Evolutionary conservation across 148 eudicot species (phyloP), one percentile per base, ranked within the genome.

Genomic region (Tetragonia tetragonoides): DNA sequence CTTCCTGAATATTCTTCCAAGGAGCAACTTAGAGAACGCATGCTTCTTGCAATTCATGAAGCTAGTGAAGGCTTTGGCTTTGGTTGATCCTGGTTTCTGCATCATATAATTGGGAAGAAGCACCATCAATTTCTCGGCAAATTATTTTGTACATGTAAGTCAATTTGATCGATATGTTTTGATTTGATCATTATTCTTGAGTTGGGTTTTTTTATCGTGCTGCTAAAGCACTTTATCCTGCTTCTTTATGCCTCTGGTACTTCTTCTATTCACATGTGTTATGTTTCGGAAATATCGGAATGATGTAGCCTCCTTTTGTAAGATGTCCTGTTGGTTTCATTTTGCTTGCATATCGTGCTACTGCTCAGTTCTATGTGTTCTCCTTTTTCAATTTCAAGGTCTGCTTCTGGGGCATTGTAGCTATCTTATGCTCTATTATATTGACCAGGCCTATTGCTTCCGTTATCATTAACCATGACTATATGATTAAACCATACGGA

Each of bases 41-140:
- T 96, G 81, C 87, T 96, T 65, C 94, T 96, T 77, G 99, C 99
- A 69, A 96, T 96, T 76, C 99, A 96, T 83, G 99, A 96, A 87
- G 99, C 97, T 62, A 96, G 97, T 81, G 99, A 96, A 86, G 99
- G 99, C 23, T 96, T 96, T 87, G 99, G 99, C 53, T 96, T 96
- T 84, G 99, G 99, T 73, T 96, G 84, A 90, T 44, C 74, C 54
- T 60, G 59, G 10, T 60, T 78, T 59, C 66, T 51, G 20, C 68
- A 12, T 46, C 53, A 61, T 72, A 2, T 66, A 46, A 56, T 62
- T 21, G 60, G 54, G 46, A 72, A 71, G 61, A 54, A 64, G 10
- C 42, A 2, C 69, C 69, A 41, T 73, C 77, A 21, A 37, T 23
- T 70, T 77, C 74, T 16, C 24, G 24, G 77, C 75, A 39, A 16